Percentiles rank a stretch among this genome's conserved stretches.
phyloP scores from a whole-genome alignment of 2,329 filamentous ascomycete species.

The Cladophialophora yegresii region DNA sequence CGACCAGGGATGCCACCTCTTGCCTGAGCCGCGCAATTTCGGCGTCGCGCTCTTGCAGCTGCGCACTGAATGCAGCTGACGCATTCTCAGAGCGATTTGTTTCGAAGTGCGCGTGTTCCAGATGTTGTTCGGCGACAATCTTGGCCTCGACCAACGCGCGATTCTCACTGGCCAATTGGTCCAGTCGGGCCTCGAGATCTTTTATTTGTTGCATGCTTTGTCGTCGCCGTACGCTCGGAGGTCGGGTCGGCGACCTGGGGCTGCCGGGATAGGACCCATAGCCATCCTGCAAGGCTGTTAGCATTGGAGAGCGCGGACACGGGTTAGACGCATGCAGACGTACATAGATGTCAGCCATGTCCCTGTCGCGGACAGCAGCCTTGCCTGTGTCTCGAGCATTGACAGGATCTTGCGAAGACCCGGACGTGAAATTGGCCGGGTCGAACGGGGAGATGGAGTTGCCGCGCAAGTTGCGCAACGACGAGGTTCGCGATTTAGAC shows the following conservation, averaged over 20 bases:
- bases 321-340: constrained; percentile 50
- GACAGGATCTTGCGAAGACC: constrained; percentile 55
- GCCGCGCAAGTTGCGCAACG: constrained; percentile 42
- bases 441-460: constrained; percentile 36
- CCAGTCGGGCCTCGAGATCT: constrained; percentile 82
- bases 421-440: constrained; percentile 17
- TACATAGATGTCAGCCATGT: constrained; percentile 93
- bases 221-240: constrained; percentile 92
- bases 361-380: constrained; percentile 56
- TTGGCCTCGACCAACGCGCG: constrained; percentile 73
- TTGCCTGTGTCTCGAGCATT: constrained; percentile 86
- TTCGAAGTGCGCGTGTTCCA: constrained; percentile 58
- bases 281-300: constrained; percentile 68
- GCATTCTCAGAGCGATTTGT: constrained; percentile 55
- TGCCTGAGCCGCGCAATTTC: constrained; percentile 82
- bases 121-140: constrained; percentile 65
- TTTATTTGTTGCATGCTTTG: constrained; percentile 93
- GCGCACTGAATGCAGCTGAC: constrained; percentile 61
- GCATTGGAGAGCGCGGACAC: constrained; percentile 10
- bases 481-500: constrained; percentile 49
- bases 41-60: constrained; percentile 77
- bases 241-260: constrained; percentile 87
- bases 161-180: constrained; percentile 84
- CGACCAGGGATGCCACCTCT: constrained; percentile 76
- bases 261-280: constrained; percentile 83